Percentiles rank a stretch among this genome's conserved stretches.
These are phyloP conservation scores for Boletus speciosus DNA, from an alignment of 768 basidiomycete species.

Conservation along the genomic window DNA sequence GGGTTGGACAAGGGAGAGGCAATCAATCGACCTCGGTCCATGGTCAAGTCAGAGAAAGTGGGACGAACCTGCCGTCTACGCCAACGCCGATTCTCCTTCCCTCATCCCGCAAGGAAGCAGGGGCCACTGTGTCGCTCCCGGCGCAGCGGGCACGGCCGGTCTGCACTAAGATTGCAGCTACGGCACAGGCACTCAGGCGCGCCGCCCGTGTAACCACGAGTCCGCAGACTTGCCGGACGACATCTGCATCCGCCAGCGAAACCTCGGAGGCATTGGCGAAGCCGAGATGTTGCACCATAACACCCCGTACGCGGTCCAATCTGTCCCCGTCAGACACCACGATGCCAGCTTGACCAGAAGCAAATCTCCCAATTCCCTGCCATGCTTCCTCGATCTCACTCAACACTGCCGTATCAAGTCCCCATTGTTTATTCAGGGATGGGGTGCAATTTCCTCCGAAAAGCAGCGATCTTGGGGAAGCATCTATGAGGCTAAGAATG, in stretches of 20 bases:
- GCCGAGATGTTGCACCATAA: conserved; percentile 60
- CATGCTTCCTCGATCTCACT: conserved; percentile 79
- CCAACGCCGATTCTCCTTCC: conserved; percentile 71
- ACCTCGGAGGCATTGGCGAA: conserved; percentile 51
- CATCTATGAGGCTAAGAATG: conserved; percentile 77
- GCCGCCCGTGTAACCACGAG: conserved; percentile 83
- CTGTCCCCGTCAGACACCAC: conserved; percentile 24
- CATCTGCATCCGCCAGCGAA: conserved; percentile 60
- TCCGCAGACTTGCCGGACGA: conserved; percentile 77
- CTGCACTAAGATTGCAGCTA: conserved; percentile 83
- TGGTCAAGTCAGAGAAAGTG: neutral
- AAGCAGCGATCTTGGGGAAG: conserved; percentile 64
- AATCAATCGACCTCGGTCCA: neutral
- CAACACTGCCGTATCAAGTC: conserved; percentile 91
- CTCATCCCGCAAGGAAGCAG: conserved; percentile 26
- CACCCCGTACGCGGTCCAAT: conserved; percentile 53
- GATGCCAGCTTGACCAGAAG: conserved; percentile 18
- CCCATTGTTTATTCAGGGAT: conserved; percentile 84
- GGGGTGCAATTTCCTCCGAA: conserved; percentile 77
- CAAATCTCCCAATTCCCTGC: conserved; percentile 42
- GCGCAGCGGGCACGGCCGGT: conserved; percentile 63
- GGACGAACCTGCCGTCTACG: conserved; percentile 81
- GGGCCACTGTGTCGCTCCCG: conserved; percentile 25
- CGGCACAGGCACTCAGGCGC: conserved; percentile 77
- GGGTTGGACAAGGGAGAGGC: neutral